Evolutionary conservation across 768 basidiomycete species (phyloP), one percentile per base, ranked within the genome.

Genomic region (Tephrocybe sp.): DNA sequence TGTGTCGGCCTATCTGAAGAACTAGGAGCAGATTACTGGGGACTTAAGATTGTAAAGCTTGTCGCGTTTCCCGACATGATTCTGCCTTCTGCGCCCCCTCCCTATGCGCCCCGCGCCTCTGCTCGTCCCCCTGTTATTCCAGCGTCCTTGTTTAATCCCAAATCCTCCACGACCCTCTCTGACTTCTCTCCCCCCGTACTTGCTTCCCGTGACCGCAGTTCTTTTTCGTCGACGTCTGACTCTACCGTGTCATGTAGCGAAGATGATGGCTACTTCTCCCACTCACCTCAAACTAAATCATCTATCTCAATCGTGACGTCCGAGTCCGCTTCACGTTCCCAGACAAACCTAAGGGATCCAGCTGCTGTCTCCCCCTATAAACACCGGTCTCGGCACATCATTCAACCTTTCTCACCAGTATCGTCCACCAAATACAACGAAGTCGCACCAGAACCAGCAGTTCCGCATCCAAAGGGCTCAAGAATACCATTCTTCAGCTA

Each of bases 401-500:
- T 69, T 46, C 63, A 67, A 9, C 64, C 68, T n/a, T 50, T 73
- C 33, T 57, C 68, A 21, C 59, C 72, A 4, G 54, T 70, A 7
- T 65, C 66, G 12, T 64, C 65, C 15, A 36, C 36, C 17, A 10
- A 37, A 26, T 51, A 36, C 46, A 37, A 42, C 30, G 26, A 17
- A 45, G 18, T 39, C 36, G 34, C 50, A 34, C 21, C 45, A 41
- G 38, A 59, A 45, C 37, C 28, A 21, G 21, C 32, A 38, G 41
- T 42, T 36, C 20, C 60, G 39, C 47, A 55, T 48, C 9, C 50
- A 38, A 20, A 56, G 10, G 30, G 47, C 50, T 7, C 60, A 62
- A n/a, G 75, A 18, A 45, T 85, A n/a, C 83, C 88, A 2, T 91
- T 93, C 70, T 84, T 91, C 68, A 87, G 82, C 56, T 86, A 91